Percentiles rank a stretch among this genome's conserved stretches.
Conservation (phyloP, 2,329 filamentous ascomycete genomes). For the Didymella arachidicola region DNA sequence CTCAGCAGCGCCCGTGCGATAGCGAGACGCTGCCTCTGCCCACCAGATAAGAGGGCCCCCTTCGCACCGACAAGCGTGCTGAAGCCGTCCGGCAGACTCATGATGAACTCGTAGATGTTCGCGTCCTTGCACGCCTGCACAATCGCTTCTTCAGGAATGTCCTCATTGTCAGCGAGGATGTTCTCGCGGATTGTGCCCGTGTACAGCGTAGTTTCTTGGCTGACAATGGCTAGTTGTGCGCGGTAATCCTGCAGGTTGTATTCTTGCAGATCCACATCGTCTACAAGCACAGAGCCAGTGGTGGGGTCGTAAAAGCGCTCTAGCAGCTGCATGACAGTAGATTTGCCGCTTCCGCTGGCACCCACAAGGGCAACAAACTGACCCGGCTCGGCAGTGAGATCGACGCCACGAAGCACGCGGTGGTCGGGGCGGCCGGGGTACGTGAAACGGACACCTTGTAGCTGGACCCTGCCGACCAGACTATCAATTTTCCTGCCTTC, state of each 20-base stretch:
- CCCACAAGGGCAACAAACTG: constrained; percentile 91
- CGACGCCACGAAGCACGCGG: constrained; percentile 86
- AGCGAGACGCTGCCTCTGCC: constrained; percentile 93
- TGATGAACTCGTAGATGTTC: constrained; percentile 51
- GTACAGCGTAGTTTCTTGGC: constrained; percentile 93
- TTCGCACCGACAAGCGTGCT: constrained; percentile 86
- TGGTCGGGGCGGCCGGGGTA: constrained; percentile 92
- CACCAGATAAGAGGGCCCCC: constrained; percentile 70
- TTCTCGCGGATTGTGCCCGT: constrained; percentile 93
- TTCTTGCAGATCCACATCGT: constrained; percentile 80
- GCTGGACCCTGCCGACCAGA: constrained; percentile 75
- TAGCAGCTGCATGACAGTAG: constrained; percentile 87
- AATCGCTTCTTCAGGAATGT: constrained; percentile 75
- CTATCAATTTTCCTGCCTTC: constrained; percentile 61
- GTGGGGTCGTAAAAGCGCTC: constrained; percentile 96
- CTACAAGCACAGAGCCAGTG: constrained; percentile 79
- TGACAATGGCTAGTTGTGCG: constrained; percentile 85
- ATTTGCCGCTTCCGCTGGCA: constrained; percentile 94
- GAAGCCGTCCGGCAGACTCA: constrained; percentile 70
- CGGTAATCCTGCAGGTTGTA: constrained; percentile 86
- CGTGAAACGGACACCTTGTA: constrained; percentile 90
- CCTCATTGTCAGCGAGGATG: constrained; percentile 69
- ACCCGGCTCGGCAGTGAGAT: constrained; percentile 75
- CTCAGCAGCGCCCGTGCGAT: constrained; percentile 93
- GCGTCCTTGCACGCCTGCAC: constrained; percentile 79